These are phyloP conservation scores for Alternaria panax DNA, from an alignment of 2,329 filamentous ascomycete genomes.

Conservation along the genomic window DNA sequence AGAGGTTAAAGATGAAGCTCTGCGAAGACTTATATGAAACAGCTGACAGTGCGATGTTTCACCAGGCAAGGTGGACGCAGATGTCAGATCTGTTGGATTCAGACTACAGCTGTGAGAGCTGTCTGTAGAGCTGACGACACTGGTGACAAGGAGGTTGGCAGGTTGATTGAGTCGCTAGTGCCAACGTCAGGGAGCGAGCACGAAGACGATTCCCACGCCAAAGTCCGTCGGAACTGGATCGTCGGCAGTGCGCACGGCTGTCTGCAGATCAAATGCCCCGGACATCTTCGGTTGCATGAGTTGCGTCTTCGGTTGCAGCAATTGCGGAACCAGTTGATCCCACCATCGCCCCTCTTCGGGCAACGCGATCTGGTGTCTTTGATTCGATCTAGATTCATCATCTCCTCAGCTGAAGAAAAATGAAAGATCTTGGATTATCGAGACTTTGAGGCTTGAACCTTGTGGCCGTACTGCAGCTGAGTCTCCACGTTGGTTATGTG, in stretches of 20 bases:
- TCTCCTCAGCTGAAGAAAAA: slow-evolving; percentile 1
- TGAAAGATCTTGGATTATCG: not conserved
- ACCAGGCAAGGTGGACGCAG: not conserved
- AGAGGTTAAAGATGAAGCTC: slow-evolving; percentile 2
- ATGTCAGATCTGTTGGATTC: not conserved
- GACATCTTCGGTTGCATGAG: slow-evolving; percentile 3
- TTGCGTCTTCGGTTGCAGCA: not conserved
- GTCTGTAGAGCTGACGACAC: slow-evolving; percentile 7
- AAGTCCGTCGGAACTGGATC: slow-evolving; percentile 22
- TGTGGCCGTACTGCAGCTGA: not conserved
- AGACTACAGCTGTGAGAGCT: slow-evolving; percentile 2
- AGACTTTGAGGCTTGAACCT: slow-evolving; percentile 1
- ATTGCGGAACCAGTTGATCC: not conserved
- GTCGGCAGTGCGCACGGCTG: slow-evolving; percentile 22
- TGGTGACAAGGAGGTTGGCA: slow-evolving; percentile 5
- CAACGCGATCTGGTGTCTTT: slow-evolving; percentile 6
- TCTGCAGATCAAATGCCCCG: slow-evolving; percentile 22
- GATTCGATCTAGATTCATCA: slow-evolving; percentile 1
- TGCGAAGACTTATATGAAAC: not conserved
- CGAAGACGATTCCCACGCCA: slow-evolving; percentile 1
- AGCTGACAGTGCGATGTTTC: not conserved
- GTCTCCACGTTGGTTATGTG: slow-evolving; percentile 9
- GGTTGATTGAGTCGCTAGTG: slow-evolving; percentile 7
- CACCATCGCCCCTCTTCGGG: slow-evolving; percentile 6
- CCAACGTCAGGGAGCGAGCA: slow-evolving; percentile 10